These are phyloP conservation scores for Amaranthus tricolor DNA, from an alignment of 179 eudicot genomes.

Conservation along the genomic window DNA sequence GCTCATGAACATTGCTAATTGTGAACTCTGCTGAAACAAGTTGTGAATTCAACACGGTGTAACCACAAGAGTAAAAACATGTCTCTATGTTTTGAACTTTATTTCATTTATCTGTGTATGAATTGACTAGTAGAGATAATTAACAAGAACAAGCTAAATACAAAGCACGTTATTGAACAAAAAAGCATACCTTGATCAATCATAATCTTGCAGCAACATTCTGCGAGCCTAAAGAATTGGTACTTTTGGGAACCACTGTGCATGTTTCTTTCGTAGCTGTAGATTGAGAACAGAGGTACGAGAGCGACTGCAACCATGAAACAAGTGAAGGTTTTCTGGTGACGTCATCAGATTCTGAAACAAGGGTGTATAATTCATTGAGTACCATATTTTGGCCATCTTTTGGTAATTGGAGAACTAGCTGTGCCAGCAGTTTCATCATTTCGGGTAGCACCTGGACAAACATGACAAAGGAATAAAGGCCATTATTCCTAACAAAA, in stretches of 20 bases:
- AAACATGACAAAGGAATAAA: slow-evolving; percentile 3
- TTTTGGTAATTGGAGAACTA: slow-evolving; percentile 55
- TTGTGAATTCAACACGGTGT: background rate
- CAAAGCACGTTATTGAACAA: background rate
- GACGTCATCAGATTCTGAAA: slow-evolving; percentile 96
- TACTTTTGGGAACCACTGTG: slow-evolving; percentile 26
- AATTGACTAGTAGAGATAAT: background rate
- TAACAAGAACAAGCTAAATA: background rate
- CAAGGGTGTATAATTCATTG: slow-evolving; percentile 61
- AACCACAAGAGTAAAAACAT: background rate
- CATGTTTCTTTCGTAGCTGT: slow-evolving; percentile 19
- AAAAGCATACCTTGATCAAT: slow-evolving; percentile 17
- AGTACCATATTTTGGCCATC: slow-evolving; percentile 68
- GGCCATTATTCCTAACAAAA: background rate
- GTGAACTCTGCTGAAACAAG: background rate
- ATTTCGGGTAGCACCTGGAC: slow-evolving; percentile 77
- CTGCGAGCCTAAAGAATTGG: slow-evolving; percentile 32
- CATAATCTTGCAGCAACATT: slow-evolving; percentile 46
- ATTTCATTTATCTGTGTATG: background rate
- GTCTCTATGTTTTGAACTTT: background rate
- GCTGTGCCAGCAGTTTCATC: slow-evolving; percentile 78
- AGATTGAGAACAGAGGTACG: slow-evolving; percentile 67
- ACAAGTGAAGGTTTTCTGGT: slow-evolving; percentile 75
- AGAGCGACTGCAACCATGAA: slow-evolving; percentile 91
- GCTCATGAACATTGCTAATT: background rate